Evolutionary conservation across 495 filamentous ascomycete genomes (phyloP).

Genomic region (Aspergillus hancockii): DNA sequence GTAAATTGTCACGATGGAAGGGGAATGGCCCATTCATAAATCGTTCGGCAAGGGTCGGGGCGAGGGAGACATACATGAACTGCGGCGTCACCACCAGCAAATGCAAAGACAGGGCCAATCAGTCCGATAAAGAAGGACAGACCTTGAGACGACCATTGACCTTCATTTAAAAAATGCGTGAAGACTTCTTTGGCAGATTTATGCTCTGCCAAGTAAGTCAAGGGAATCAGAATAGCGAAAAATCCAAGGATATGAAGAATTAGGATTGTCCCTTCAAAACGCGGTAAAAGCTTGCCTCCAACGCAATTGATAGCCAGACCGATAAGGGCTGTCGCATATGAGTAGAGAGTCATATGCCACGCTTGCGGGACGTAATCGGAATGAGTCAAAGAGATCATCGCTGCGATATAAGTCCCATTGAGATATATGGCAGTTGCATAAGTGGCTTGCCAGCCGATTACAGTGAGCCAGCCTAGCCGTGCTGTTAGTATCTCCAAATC

Average conservation of each 20-base stretch:
- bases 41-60: slow-evolving; percentile 2
- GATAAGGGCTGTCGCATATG: slow-evolving; percentile 38
- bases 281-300: slow-evolving; percentile 39
- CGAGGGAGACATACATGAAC: slow-evolving; percentile 6
- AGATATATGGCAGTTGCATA: slow-evolving; percentile 32
- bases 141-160: slow-evolving; percentile 35
- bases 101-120: slow-evolving; percentile 13
- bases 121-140: slow-evolving; percentile 38
- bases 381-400: slow-evolving; percentile 34
- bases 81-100: slow-evolving; percentile 53
- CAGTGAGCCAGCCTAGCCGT: slow-evolving; percentile 20
- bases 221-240: slow-evolving; percentile 43
- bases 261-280: slow-evolving; percentile 43
- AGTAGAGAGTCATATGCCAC: slow-evolving; percentile 49
- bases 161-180: slow-evolving; percentile 30
- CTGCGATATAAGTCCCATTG: slow-evolving; percentile 39
- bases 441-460: slow-evolving; percentile 41
- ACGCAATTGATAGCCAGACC: slow-evolving; percentile 36
- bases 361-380: slow-evolving; percentile 38
- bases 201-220: slow-evolving; percentile 39
- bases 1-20: too few relatives aligned
- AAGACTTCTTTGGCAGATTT: slow-evolving; percentile 42
- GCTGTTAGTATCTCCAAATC: slow-evolving; percentile 23
- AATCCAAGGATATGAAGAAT: slow-evolving; percentile 48
- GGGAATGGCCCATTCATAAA: too few relatives aligned